phyloP scores from a whole-genome alignment of 768 basidiomycete genomes.

The Lactifluus rugatus region DNA sequence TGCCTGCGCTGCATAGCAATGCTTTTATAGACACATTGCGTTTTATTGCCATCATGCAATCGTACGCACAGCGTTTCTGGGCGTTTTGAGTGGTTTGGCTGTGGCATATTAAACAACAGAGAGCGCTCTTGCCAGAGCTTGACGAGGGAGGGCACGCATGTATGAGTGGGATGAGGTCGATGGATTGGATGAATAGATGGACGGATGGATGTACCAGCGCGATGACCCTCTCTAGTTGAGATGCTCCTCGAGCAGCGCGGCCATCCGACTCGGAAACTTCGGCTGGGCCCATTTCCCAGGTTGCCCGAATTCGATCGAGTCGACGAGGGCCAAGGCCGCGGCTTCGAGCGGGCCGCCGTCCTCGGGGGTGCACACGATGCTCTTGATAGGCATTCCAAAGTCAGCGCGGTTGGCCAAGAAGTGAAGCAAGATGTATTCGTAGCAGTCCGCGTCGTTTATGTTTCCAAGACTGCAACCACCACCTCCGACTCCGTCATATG shows the following conservation, averaged over 20 bases:
- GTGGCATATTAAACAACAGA: neutral
- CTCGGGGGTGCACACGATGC: neutral
- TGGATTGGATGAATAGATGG: too few relatives aligned
- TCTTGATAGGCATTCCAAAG: neutral
- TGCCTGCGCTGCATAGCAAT: neutral
- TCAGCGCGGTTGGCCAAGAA: slow-evolving; percentile 4
- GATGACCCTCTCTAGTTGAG: neutral
- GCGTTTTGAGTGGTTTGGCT: neutral
- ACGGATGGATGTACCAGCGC: neutral
- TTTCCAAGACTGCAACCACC: too few relatives aligned
- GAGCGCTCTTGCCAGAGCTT: neutral
- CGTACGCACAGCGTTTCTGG: neutral
- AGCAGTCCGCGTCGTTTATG: neutral
- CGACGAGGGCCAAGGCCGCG: neutral
- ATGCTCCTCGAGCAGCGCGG: slow-evolving; percentile 9
- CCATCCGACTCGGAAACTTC: slow-evolving; percentile 5
- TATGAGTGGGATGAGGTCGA: neutral
- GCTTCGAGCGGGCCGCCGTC: neutral
- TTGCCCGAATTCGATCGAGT: neutral
- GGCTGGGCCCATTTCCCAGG: neutral
- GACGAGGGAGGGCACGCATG: neutral
- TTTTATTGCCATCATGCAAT: neutral
- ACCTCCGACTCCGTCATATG: too few relatives aligned
- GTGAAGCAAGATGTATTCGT: neutral
- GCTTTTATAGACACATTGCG: neutral